Evolutionary conservation across 2,329 filamentous ascomycete genomes (phyloP).

Genomic region (Pleoardoris graminearum): DNA sequence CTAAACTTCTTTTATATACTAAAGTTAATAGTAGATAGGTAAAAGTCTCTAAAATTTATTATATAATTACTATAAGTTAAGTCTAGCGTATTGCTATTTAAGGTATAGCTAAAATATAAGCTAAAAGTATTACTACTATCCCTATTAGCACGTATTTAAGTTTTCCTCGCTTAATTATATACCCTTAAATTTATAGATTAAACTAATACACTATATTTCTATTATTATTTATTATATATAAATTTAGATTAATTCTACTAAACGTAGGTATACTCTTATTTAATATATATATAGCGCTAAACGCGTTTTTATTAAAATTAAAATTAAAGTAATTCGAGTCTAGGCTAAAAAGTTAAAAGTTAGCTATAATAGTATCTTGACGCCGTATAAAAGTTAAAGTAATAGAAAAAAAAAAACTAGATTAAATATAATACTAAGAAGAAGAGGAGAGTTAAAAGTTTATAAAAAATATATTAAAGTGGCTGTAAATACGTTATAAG

Average conservation of each 20-base stretch:
- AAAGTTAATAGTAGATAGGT: not conserved
- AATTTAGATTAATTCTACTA: not conserved
- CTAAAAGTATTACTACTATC: not conserved
- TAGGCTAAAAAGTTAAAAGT: not conserved
- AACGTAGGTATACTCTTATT: not conserved
- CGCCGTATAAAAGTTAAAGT: not conserved
- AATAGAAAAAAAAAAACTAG: not conserved
- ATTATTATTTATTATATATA: not conserved
- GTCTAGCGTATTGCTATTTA: not conserved
- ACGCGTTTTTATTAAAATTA: not conserved
- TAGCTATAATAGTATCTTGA: not conserved
- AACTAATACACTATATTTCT: not conserved
- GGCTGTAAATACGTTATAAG: not conserved
- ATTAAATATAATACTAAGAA: not conserved
- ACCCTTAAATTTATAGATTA: not conserved
- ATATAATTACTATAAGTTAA: not conserved
- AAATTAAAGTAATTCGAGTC: not conserved
- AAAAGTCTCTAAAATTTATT: not conserved
- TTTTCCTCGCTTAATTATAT: not conserved
- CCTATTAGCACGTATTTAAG: not conserved
- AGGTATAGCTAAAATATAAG: not conserved
- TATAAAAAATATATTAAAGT: not conserved
- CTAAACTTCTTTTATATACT: not conserved
- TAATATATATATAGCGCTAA: not conserved
- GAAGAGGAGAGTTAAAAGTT: not conserved